Evolutionary conservation across 371 early-diverging fungal genomes (phyloP), one percentile per base, ranked within the genome.

Genomic region (Rhizopus delemar): DNA sequence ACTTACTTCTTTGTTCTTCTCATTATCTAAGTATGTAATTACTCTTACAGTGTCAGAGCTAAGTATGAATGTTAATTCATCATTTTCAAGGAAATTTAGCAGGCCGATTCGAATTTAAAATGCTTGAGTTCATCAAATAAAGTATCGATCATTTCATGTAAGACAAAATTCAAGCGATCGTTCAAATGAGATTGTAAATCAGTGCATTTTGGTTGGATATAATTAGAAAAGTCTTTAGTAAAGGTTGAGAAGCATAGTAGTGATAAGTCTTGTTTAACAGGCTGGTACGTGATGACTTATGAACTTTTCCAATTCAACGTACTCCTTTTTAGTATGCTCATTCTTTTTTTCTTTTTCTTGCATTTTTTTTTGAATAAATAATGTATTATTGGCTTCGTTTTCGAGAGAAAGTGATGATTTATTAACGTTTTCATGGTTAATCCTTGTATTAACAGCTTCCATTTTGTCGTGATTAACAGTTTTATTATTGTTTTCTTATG

Each of bases 51-150:
- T 46, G 35, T 56, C 55, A 43, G 41, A 45, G 55, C 55, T 54
- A 54, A 54, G 43, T 39, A 52, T 5, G n/a, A 13, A 43, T 52
- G 53, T 38, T 52, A 52, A 52, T 38, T 56, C 22, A 56, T 56
- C 35, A 51, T 54, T 54, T 54, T 54, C 55, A 58, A 35, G 43
- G 52, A 41, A 43, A 51, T 33, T 59, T 32, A 59, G 52, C 31
- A 34, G 31, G 34, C 45, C 41, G 51, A 51, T 35, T 43, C 16
- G 51, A 58, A 50, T 41, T 50, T 41, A 59, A 59, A 59, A 34
- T 57, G 51, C 41, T 57, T 57, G n/a, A 57, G 50, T 11, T 57
- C 41, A 50, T 57, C 57, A 50, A 57, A 57, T 31, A 57, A 51
- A 29, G 16, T 39, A 49, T 57, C 50, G 51, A 57, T 57, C 43